Base-by-base conservation (phyloP, 2,329 filamentous ascomycete species). In the Knufia fluminis region DNA sequence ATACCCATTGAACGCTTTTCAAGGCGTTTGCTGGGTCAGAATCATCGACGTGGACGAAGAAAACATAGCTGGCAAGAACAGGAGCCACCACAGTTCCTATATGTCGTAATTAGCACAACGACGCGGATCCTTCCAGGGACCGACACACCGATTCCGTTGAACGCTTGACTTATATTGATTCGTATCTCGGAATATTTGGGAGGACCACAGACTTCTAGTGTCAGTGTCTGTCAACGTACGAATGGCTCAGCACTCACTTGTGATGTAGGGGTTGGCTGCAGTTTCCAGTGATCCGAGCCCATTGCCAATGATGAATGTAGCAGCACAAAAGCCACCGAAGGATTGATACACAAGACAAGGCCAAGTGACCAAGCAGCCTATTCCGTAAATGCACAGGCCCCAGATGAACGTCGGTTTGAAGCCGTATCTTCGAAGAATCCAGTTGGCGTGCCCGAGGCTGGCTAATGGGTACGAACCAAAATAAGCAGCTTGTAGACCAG, bases 331-430 rank as follows among this genome's bases (percentile, higher is more conserved):
- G 4, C 85, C 85, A 19, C 75, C 79, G 60, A 89, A 89, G 12
- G 79, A 84, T 32, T 76, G 75, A 52, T 87, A 76, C 3, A 90
- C 77, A 6, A 82, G 83, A 2, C 82, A 83, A 0, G 86, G 86
- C 86, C 86, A 91, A 68, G 90, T 89, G 66, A 88, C 86, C 54
- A 91, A 79, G 28, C 84, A 86, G 1, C 83, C 84, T 2, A 79
- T 72, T 1, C 82, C 80, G 64, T 86, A 86, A 24, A 87, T 72
- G 48, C 67, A 72, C 3, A 88, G 71, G 23, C 85, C 86, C 26
- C 83, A 74, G 51, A 91, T 89, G 57, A 92, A 90, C 0, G 85
- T 87, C 24, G 80, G 79, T 57, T 87, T 86, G 68, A 88, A 92
- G 2, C 86, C 86, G 45, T 83, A 86, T 50, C 79, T 77, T 20